Percentiles rank a stretch among this genome's conserved stretches.
phyloP scores from a whole-genome alignment of 176 grass and related monocot genomes.

The Phoenix roebelenii region DNA sequence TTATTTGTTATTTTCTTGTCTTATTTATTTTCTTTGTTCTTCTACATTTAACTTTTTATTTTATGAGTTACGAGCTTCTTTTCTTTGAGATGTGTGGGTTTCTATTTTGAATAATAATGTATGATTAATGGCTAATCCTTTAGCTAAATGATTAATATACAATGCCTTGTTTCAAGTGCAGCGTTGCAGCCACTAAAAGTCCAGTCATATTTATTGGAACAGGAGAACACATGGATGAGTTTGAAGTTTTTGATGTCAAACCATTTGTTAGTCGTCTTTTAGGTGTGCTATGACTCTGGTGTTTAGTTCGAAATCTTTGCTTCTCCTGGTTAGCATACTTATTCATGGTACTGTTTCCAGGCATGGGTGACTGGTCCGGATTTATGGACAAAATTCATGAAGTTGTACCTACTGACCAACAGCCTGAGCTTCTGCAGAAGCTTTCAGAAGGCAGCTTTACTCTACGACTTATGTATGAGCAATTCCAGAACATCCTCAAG shows the following conservation, averaged over 20 bases:
- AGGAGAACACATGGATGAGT: constrained; percentile 84
- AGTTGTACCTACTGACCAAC: constrained; percentile 86
- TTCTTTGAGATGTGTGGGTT: too few species aligned
- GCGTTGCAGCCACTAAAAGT: constrained; percentile 90
- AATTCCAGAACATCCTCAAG: constrained; percentile 82
- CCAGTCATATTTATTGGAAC: constrained; percentile 98
- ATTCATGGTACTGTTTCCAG: constrained; percentile 22
- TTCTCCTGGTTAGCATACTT: constrained; percentile 3
- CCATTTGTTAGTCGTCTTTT: constrained; percentile 84
- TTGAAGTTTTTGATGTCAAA: constrained; percentile 93
- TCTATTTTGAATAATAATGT: too few species aligned
- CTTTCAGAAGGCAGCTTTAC: constrained; percentile 85
- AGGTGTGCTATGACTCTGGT: constrained; percentile 31
- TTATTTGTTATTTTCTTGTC: too few species aligned
- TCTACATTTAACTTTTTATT: too few species aligned
- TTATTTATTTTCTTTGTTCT: too few species aligned
- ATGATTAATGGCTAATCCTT: too few species aligned
- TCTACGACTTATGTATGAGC: constrained; percentile 84
- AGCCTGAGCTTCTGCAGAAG: constrained; percentile 79
- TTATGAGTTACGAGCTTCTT: too few species aligned
- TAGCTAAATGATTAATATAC: too few species aligned
- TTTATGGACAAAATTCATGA: constrained; percentile 97
- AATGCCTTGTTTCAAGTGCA: constrained; percentile 24
- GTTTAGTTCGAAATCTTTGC: too few species aligned
- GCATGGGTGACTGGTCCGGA: constrained; percentile 85